A percentile compares a stretch with the other conserved stretches of the same genome.
These are phyloP conservation scores for Russula sp. DNA, from an alignment of 768 basidiomycete species.

Conservation along the genomic window DNA sequence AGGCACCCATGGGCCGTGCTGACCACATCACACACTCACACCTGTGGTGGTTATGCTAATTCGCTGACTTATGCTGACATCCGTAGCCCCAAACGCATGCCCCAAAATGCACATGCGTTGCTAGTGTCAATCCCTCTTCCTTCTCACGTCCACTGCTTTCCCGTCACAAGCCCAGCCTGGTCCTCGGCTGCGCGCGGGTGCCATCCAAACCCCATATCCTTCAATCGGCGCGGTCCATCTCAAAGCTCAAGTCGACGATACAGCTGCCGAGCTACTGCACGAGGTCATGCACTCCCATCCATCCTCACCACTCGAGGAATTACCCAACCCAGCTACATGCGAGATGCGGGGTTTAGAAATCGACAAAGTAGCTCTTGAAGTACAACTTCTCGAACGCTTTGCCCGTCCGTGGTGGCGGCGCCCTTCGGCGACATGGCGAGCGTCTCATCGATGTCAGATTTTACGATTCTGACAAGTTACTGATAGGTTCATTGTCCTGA, in stretches of 20 bases:
- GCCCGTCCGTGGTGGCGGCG: conserved; percentile 68
- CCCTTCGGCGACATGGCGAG: conserved; percentile 72
- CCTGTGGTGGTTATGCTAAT: not conserved
- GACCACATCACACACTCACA: no score
- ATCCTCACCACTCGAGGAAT: conserved; percentile 39
- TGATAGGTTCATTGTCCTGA: conserved; percentile 53
- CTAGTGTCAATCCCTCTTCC: not conserved
- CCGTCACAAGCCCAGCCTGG: conserved; percentile 19
- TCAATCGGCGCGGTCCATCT: conserved; percentile 43
- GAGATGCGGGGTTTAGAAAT: conserved; percentile 26
- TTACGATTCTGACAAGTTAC: not conserved
- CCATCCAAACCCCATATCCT: conserved; percentile 32
- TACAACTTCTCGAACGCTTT: conserved; percentile 27
- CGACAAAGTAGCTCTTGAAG: conserved; percentile 31
- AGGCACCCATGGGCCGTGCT: no score
- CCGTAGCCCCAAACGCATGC: not conserved
- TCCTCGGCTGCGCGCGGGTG: conserved; percentile 21
- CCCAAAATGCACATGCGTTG: no score
- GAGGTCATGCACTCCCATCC: conserved; percentile 45
- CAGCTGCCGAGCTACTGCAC: conserved; percentile 46
- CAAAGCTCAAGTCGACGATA: conserved; percentile 47
- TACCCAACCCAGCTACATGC: conserved; percentile 33
- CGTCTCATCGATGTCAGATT: conserved; percentile 15
- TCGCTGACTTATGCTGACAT: not conserved
- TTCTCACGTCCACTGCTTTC: conserved; percentile 12